Percentiles rank a stretch among this genome's conserved stretches.
Evolutionary conservation across 1,284 basidiomycete genomes (phyloP).

Genomic region (Meira nashicola): DNA sequence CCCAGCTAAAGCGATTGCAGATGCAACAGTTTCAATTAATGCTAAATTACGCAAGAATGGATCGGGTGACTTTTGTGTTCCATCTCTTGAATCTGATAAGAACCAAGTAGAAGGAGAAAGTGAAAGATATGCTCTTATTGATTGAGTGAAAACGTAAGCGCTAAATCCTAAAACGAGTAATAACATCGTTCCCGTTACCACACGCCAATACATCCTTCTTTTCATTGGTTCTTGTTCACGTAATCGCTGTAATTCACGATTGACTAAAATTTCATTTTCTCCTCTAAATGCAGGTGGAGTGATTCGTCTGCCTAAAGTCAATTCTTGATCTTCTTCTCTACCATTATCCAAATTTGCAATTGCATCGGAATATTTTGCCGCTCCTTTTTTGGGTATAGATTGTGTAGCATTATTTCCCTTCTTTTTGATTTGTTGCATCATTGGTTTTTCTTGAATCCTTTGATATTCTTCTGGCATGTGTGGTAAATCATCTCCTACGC

Average conservation of each 20-base stretch:
- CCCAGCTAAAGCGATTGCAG: neutral
- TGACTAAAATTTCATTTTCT: constrained; percentile 13
- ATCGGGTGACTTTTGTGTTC: constrained; percentile 14
- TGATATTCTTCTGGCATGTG: constrained; percentile 15
- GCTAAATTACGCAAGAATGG: constrained; percentile 12
- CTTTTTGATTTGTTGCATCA: too few species aligned
- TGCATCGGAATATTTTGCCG: neutral
- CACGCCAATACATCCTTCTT: constrained; percentile 4
- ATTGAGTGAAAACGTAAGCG: constrained; percentile 13
- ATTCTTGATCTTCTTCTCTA: neutral
- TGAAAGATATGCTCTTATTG: constrained; percentile 14
- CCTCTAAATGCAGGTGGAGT: constrained; percentile 7
- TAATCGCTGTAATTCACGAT: constrained; percentile 13
- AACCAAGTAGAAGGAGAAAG: constrained; percentile 14
- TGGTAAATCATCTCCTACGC: constrained; percentile 14
- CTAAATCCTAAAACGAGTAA: constrained; percentile 13
- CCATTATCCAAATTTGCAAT: neutral
- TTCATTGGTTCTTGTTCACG: constrained; percentile 1
- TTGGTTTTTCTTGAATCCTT: too few species aligned
- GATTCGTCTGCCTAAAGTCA: neutral
- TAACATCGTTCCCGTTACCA: constrained; percentile 10
- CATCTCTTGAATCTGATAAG: constrained; percentile 15
- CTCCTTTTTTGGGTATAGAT: too few species aligned
- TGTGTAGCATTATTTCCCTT: too few species aligned
- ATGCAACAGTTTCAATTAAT: constrained; percentile 7